Base-by-base conservation (phyloP, 768 basidiomycete species). In the Megacollybia marginata region DNA sequence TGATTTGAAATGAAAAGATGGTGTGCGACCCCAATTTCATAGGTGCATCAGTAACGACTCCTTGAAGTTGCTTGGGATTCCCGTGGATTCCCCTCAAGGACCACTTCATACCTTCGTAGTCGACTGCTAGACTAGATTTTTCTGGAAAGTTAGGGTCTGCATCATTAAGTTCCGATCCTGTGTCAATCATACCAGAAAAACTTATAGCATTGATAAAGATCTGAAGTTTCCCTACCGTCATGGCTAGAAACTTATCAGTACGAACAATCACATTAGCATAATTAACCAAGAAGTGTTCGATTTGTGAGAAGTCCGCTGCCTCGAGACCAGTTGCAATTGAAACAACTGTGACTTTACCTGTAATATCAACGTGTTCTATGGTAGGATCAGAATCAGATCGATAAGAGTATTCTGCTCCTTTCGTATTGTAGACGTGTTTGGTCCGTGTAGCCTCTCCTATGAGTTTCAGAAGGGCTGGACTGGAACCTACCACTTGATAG, bases 81-180 rank as follows among this genome's bases (percentile, higher is more conserved):
- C 61, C 55, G 15, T 60, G 52, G 1, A 66, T 56, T 0, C 63
- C 65, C 32, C 55, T 57, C 1, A 66, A 49, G 0, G 62, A 57
- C 65, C 65, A 66, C 0, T 53, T 16, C 9, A 48, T 32, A 0
- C 65, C 62, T 20, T 65, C 62, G 16, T 28, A 42, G 33, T 40
- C 38, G 5, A 40, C 15, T 15, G 38, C 38, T 3, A 40, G 18
- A 8, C 8, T 18, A 4, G 38, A 2, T 15, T 40, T 18, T 8
- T 40, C 4, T 5, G 8, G 38, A 15, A 40, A 13, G 2, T 40
- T 13, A 10, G 38, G 38, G 38, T 13, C 5, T 4, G 18, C 13
- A 15, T 4, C 5, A 8, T 40, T 40, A 3, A 40, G 8, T 18
- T 40, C 38, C 15, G 8, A 40, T 8, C 38, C 38, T 3, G 4